Percentiles rank a stretch among this genome's conserved stretches.
Evolutionary conservation across 306 rosid species (phyloP).

Genomic region (Myrica gale): DNA sequence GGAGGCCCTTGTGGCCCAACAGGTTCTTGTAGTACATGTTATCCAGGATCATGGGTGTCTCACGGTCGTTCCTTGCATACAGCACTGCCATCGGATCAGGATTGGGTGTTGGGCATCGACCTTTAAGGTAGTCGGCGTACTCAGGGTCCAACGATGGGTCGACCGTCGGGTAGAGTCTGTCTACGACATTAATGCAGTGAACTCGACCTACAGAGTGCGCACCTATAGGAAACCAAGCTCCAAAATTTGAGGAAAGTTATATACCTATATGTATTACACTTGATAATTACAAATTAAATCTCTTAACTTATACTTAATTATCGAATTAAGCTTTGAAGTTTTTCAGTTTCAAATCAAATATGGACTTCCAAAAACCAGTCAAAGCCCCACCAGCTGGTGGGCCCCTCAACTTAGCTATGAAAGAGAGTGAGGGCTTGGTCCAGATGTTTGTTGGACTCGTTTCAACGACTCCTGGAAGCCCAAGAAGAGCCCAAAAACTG

Average conservation of each 20-base stretch:
- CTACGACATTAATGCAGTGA: slow-evolving; percentile 63
- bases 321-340: no score
- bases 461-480: no score
- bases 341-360: no score
- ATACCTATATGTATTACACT: no score
- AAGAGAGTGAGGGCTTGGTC: no score
- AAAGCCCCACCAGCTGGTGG: no score
- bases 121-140: slow-evolving; percentile 57
- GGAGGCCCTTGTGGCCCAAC: slow-evolving; percentile 61
- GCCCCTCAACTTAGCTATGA: no score
- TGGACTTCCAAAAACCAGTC: no score
- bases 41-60: slow-evolving; percentile 72
- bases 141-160: slow-evolving; percentile 57
- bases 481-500: background rate
- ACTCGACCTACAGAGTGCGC: slow-evolving; percentile 85
- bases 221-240: slow-evolving; percentile 33
- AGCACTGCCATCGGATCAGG: slow-evolving; percentile 56
- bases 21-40: slow-evolving; percentile 74
- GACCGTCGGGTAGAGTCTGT: slow-evolving; percentile 59
- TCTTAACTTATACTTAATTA: no score
- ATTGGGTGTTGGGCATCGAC: slow-evolving; percentile 63
- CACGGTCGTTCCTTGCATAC: slow-evolving; percentile 59
- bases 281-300: no score
- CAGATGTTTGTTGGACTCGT: no score
- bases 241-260: no score